Evolutionary conservation across 2,329 filamentous ascomycete genomes (phyloP).

Genomic region (Aureobasidium sp.): DNA sequence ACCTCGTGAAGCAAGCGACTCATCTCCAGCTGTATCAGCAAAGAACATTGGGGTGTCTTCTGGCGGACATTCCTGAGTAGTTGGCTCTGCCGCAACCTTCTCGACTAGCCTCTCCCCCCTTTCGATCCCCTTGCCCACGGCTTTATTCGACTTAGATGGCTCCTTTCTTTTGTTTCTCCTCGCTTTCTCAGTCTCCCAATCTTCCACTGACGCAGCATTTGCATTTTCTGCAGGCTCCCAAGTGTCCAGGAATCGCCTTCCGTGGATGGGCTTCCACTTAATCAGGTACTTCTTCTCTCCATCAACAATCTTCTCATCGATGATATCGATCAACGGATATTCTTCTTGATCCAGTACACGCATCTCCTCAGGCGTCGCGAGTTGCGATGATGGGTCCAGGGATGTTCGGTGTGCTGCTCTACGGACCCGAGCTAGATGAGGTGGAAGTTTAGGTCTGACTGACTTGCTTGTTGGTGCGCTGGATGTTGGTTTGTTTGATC

Average conservation of each 20-base stretch:
- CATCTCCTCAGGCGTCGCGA: not conserved
- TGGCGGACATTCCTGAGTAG: too few relatives aligned
- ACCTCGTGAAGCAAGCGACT: not conserved
- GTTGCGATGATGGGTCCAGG: not conserved
- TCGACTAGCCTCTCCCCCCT: too few relatives aligned
- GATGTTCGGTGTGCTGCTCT: conserved; percentile 3
- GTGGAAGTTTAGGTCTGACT: not conserved
- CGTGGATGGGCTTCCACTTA: conserved; percentile 11
- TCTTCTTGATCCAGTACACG: not conserved
- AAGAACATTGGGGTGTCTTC: not conserved
- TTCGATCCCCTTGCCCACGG: too few relatives aligned
- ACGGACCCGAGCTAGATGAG: not conserved
- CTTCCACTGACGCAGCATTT: not conserved
- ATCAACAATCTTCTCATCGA: not conserved
- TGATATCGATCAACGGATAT: not conserved
- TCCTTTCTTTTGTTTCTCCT: too few relatives aligned
- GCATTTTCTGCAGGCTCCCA: conserved; percentile 13
- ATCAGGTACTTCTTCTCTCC: conserved; percentile 2
- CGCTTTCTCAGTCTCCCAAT: not conserved
- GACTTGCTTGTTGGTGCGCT: not conserved
- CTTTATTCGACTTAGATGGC: too few relatives aligned
- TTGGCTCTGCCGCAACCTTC: too few relatives aligned
- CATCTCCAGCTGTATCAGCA: not conserved
- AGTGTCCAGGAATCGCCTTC: not conserved
- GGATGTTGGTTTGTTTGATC: not conserved